Evolutionary conservation across 495 filamentous ascomycete species (phyloP).

Genomic region (Penicilliopsis zonata): DNA sequence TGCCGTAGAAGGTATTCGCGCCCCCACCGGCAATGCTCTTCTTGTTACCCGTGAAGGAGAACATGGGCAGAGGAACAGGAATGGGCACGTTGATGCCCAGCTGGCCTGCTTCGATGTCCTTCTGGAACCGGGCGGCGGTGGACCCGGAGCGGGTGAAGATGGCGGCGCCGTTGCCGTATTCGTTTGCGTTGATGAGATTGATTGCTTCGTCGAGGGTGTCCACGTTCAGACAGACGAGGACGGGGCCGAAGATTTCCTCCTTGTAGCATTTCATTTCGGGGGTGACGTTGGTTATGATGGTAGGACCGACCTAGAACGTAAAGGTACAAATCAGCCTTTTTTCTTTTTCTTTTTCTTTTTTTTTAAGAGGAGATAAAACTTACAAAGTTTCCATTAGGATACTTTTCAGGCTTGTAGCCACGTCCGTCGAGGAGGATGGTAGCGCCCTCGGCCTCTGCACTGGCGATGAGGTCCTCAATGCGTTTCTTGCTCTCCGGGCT

Average conservation of each 20-base stretch:
- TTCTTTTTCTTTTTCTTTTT: too few relatives aligned
- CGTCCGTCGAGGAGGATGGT: conserved; percentile 91
- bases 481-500: conserved; percentile 81
- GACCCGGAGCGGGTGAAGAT: conserved; percentile 55
- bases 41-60: conserved; percentile 97
- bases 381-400: conserved; percentile 94
- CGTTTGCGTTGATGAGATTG: conserved; percentile 52
- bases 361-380: conserved; percentile 15
- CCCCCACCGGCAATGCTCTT: conserved; percentile 88
- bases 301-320: conserved; percentile 55
- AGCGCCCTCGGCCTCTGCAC: conserved; percentile 84
- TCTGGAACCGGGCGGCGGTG: conserved; percentile 52
- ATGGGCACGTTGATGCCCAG: conserved; percentile 59
- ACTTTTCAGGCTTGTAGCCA: conserved; percentile 77
- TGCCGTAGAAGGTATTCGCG: conserved; percentile 90
- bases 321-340: background rate
- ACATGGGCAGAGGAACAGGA: conserved; percentile 86
- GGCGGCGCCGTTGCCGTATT: conserved; percentile 60
- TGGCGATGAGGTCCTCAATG: conserved; percentile 81
- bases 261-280: conserved; percentile 88
- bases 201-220: conserved; percentile 73
- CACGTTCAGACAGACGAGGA: conserved; percentile 73
- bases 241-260: conserved; percentile 96
- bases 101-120: conserved; percentile 48
- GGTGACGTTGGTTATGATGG: conserved; percentile 89